Base-by-base conservation (phyloP, 352 stramenopile genomes). In the Globisporangium uncinulatum region DNA sequence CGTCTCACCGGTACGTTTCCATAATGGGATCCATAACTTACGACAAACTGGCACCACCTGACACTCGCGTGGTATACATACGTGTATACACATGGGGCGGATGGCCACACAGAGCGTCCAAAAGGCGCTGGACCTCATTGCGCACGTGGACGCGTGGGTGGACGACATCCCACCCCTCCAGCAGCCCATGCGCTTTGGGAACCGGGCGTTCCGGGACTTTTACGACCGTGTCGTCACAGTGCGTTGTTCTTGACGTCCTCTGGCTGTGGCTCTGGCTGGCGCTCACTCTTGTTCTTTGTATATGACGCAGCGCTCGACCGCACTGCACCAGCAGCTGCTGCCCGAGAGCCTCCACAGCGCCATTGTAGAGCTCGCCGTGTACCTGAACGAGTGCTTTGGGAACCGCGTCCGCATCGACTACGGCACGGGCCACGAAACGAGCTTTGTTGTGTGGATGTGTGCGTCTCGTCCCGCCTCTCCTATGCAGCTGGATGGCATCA, bases 381-480 rank as follows among this genome's bases (percentile, higher is more conserved):
- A 99, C 73, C 74, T 99, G 24, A 82, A 94, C 64, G 89, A 97
- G 66, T 93, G 86, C 1, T 99, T 99, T 74, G 97, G 97, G 31
- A 97, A 99, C 83, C 81, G 86, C 37, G 89, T 94, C 50, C 83
- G 97, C 47, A 97, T 99, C 52, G 97, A 99, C 79, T 99, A 99
- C 75, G 97, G 97, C 47, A 99, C 97, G 11, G 97, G 97, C 37
- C 97, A 99, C 68, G 97, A 99, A 73, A 98, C 85, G 10, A 98
- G 85, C 56, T 99, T 99, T 69, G 76, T 98, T 44, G 81, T 99
- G 4, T 98, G 97, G 73, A 81, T 97, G 53, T 82, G 83, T 95
- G 76, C 59, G 77, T 82, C 39, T 24, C 50, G 39, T 21, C 34
- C 24, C 41, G 9, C 21, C 21, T 55, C 51, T 70, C 66, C 17